Evolutionary conservation across 169 alveolate genomes (phyloP).

Genomic region (Cyclospora cayetanensis): DNA sequence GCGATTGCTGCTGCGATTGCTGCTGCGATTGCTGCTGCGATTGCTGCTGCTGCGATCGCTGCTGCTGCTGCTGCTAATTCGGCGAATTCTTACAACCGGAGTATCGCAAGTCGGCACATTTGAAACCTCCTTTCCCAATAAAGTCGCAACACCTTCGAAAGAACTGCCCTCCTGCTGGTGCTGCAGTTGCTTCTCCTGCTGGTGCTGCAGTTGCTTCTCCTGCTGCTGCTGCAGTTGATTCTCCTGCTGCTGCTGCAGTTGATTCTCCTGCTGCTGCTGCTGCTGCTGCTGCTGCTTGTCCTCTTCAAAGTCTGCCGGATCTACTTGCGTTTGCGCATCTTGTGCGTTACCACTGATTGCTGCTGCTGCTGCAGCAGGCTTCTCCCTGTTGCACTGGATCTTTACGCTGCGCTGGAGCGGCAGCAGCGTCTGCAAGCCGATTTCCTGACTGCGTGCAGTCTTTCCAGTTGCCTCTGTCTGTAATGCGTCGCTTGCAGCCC

Average conservation of each 20-base stretch:
- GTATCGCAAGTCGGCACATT: no score
- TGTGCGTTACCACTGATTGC: not conserved
- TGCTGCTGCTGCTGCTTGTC: slow-evolving; percentile 27
- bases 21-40: not conserved
- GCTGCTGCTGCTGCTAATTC: not conserved
- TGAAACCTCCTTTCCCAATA: no score
- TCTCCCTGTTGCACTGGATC: slow-evolving; percentile 36
- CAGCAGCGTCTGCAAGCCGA: not conserved
- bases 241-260: not conserved
- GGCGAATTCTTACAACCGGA: no score
- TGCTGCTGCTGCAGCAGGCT: not conserved
- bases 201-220: not conserved
- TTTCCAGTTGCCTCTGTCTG: not conserved
- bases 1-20: not conserved
- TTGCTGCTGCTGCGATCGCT: slow-evolving; percentile 9
- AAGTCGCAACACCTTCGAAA: no score
- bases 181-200: not conserved
- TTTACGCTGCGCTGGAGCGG: slow-evolving; percentile 51
- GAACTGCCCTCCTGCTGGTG: slow-evolving; percentile 10
- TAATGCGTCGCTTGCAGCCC: not conserved
- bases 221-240: not conserved
- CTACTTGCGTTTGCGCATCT: slow-evolving; percentile 31
- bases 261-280: not conserved
- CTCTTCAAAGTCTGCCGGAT: not conserved
- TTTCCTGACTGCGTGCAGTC: not conserved